Conservation (phyloP, 129 eudicot species). For the Flaveria robusta region DNA sequence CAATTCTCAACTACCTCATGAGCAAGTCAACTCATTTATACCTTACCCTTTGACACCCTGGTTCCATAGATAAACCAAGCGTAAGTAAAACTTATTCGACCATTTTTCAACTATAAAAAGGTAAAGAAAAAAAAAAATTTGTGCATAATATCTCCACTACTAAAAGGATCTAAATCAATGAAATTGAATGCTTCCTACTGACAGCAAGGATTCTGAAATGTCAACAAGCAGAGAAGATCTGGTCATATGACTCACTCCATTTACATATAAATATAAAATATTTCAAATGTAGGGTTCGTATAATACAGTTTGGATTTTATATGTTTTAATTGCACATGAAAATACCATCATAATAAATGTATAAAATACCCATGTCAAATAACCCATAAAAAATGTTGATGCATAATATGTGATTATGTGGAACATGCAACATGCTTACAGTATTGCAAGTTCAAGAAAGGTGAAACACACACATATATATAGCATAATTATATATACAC, state of each 20-base stretch:
- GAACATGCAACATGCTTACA: slow-evolving; percentile 36
- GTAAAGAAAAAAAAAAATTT: not conserved
- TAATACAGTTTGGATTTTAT: slow-evolving; percentile 21
- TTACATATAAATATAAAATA: not conserved
- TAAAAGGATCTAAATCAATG: slow-evolving; percentile 36
- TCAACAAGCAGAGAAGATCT: slow-evolving; percentile 31
- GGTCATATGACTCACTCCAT: slow-evolving; percentile 23
- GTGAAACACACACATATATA: slow-evolving; percentile 22
- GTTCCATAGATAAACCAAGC: not conserved
- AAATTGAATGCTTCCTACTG: slow-evolving; percentile 34
- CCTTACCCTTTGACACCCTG: not conserved
- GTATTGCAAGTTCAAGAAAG: slow-evolving; percentile 19
- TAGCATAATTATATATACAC: not conserved
- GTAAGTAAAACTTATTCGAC: not conserved
- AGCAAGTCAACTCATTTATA: not conserved
- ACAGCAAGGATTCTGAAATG: slow-evolving; percentile 45
- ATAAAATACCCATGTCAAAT: slow-evolving; percentile 2
- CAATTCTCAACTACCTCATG: not conserved
- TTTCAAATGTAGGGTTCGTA: not conserved
- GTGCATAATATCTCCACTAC: slow-evolving; percentile 20
- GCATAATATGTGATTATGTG: slow-evolving; percentile 33
- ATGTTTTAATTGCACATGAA: slow-evolving; percentile 26
- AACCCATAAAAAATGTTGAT: slow-evolving; percentile 17
- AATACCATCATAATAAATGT: not conserved
- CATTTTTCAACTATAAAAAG: not conserved